A percentile compares a stretch with the other conserved stretches of the same genome.
phyloP scores from a whole-genome alignment of 768 basidiomycete genomes.

The Rhodotorula taiwanensis region DNA sequence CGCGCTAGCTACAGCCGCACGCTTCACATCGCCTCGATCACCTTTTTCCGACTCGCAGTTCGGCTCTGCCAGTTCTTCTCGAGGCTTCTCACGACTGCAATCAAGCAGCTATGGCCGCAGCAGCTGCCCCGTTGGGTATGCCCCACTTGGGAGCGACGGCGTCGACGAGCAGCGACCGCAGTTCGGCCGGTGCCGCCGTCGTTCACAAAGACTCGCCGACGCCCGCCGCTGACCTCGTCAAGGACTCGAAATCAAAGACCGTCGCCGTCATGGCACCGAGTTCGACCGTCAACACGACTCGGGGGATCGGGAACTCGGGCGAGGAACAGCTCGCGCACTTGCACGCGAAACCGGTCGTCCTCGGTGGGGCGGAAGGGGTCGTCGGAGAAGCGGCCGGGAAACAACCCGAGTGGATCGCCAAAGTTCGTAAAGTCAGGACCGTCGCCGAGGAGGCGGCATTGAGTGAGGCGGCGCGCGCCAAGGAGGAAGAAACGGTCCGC shows the following conservation, averaged over 20 bases:
- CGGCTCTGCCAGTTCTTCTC: no score
- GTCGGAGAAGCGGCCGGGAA: slow-evolving; percentile 19
- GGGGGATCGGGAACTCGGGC: neutral
- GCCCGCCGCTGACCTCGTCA: neutral
- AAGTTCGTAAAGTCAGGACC: neutral
- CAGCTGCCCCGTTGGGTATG: no score
- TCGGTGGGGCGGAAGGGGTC: slow-evolving; percentile 9
- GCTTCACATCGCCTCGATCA: no score
- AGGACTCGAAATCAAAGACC: slow-evolving; percentile 4
- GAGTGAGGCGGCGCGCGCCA: neutral
- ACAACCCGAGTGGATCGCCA: slow-evolving; percentile 23
- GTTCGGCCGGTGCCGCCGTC: no score
- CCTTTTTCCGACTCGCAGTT: no score
- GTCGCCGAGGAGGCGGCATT: no score
- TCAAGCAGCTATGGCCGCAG: no score
- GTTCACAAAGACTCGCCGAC: no score
- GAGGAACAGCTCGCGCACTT: slow-evolving; percentile 8
- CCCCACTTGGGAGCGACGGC: no score
- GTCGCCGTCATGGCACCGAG: slow-evolving; percentile 3
- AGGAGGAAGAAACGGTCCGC: neutral
- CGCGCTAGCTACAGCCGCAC: no score
- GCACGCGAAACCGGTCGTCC: neutral
- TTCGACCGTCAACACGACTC: neutral
- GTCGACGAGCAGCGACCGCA: no score
- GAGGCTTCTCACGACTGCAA: no score